Conservation (phyloP, 257 asterid species). For the Solanum chilense region DNA sequence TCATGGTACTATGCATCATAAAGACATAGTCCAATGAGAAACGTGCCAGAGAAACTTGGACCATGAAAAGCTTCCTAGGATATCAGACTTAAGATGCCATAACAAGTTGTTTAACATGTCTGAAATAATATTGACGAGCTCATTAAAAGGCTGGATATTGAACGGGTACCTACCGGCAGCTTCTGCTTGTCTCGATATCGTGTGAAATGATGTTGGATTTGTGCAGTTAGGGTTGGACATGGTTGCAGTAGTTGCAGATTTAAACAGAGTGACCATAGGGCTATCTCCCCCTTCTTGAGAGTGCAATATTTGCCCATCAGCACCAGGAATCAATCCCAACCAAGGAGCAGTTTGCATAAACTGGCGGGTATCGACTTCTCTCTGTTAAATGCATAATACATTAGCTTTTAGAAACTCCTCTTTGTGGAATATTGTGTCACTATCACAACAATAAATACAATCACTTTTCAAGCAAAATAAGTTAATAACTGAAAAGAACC, state of each 20-base stretch:
- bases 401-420: neutral
- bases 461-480: neutral
- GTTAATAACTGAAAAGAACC: neutral
- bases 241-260: conserved; percentile 63
- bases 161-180: conserved; percentile 73
- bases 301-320: conserved; percentile 77
- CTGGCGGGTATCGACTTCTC: conserved; percentile 92
- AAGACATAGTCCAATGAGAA: neutral
- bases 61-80: neutral
- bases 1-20: neutral
- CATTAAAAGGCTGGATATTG: neutral
- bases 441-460: neutral
- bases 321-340: conserved; percentile 89
- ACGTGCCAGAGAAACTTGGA: neutral
- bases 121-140: neutral
- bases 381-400: conserved; percentile 28
- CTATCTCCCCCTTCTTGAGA: conserved; percentile 73
- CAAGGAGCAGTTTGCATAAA: conserved; percentile 98
- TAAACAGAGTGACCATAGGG: conserved; percentile 73
- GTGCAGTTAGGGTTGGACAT: conserved; percentile 51
- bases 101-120: neutral
- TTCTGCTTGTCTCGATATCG: conserved; percentile 91
- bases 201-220: conserved; percentile 57
- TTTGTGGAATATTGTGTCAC: neutral
- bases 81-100: neutral